A percentile compares a stretch with the other conserved stretches of the same genome.
phyloP scores from a whole-genome alignment of 495 filamentous ascomycete genomes.

The Barbatosphaeria neglecta region DNA sequence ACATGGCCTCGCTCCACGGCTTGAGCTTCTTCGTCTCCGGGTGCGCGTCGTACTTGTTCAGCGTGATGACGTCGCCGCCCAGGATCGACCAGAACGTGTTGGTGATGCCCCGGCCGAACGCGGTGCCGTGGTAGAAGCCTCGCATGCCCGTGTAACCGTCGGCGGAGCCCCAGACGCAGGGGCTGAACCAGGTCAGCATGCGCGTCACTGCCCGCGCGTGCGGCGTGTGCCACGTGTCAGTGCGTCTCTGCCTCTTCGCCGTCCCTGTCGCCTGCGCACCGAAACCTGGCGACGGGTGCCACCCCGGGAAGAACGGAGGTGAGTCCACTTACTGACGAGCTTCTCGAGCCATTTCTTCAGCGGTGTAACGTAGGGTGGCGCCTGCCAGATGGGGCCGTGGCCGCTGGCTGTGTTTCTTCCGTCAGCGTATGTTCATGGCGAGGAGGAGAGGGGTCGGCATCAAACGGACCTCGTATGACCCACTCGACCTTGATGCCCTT shows the following conservation, averaged over 20 bases:
- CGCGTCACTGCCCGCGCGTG: slow-evolving; percentile 29
- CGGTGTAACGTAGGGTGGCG: slow-evolving; percentile 39
- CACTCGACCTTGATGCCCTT: slow-evolving; percentile 58
- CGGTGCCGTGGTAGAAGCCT: slow-evolving; percentile 53
- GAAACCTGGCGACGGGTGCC: too few species aligned
- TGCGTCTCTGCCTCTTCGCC: too few species aligned
- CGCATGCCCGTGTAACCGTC: slow-evolving; percentile 29
- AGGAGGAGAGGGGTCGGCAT: background rate
- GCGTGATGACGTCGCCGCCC: slow-evolving; percentile 43
- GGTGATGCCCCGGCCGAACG: slow-evolving; percentile 54
- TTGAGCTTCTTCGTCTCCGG: slow-evolving; percentile 52
- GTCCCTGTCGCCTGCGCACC: too few species aligned
- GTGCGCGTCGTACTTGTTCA: slow-evolving; percentile 49
- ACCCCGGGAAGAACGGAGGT: background rate
- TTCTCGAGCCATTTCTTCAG: slow-evolving; percentile 39
- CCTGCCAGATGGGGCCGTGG: slow-evolving; percentile 63
- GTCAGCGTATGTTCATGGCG: background rate
- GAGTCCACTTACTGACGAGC: slow-evolving; percentile 40
- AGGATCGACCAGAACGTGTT: slow-evolving; percentile 58
- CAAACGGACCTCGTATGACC: slow-evolving; percentile 53
- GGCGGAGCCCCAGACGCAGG: slow-evolving; percentile 30
- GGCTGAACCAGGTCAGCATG: slow-evolving; percentile 32
- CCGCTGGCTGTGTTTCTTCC: slow-evolving; percentile 41
- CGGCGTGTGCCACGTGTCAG: background rate
- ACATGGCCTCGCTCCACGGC: slow-evolving; percentile 55